phyloP scores from a whole-genome alignment of 2,329 filamentous ascomycete species.

The Penicillium crustosum region DNA sequence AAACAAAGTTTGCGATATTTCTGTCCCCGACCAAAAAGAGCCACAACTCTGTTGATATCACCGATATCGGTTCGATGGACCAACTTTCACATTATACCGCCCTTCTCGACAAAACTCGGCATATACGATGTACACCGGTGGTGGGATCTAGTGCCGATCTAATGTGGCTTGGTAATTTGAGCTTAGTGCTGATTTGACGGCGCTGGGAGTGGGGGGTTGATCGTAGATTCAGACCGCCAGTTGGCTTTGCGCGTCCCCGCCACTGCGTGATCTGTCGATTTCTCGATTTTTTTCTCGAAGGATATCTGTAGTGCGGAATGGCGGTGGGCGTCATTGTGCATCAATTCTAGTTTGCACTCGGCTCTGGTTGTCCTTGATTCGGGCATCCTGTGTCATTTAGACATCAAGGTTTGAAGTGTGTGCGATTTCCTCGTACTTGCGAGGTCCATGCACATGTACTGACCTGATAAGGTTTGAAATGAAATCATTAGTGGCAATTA shows the following conservation, averaged over 20 bases:
- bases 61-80: not conserved
- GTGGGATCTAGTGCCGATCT: slow-evolving; percentile 2
- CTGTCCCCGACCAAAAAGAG: not conserved
- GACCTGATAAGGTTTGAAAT: not conserved
- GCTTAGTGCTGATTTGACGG: not conserved
- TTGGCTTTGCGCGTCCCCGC: not conserved
- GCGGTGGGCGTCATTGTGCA: not conserved
- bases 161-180: not conserved
- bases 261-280: not conserved
- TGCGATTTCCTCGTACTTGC: not conserved
- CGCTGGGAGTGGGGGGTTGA: not conserved
- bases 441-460: not conserved
- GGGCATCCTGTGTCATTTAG: not conserved
- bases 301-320: not conserved
- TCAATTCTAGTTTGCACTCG: not conserved
- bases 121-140: not conserved
- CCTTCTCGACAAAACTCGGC: not conserved
- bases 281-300: too few relatives aligned
- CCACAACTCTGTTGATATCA: not conserved
- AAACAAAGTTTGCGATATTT: too few relatives aligned
- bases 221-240: slow-evolving; percentile 5
- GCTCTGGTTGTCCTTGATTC: not conserved
- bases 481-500: not conserved
- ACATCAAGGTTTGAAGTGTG: not conserved
- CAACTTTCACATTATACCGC: not conserved